These are phyloP conservation scores for Thalassiosira oceanica DNA, from an alignment of 352 stramenopile species.

Conservation along the genomic window DNA sequence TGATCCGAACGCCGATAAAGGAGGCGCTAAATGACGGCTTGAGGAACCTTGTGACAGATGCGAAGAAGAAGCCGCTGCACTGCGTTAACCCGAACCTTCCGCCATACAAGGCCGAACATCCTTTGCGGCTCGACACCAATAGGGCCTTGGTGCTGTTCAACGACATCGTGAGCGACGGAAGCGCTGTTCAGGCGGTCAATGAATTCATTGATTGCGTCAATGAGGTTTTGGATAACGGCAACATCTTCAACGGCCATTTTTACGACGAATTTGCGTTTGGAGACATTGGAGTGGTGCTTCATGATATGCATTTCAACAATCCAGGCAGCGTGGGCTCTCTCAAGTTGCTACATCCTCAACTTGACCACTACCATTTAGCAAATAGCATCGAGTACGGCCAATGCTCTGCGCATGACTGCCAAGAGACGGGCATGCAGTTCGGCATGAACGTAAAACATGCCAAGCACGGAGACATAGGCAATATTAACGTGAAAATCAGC, in stretches of 20 bases:
- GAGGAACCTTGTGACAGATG: conserved; percentile 31
- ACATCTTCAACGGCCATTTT: conserved; percentile 22
- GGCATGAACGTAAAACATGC: conserved; percentile 40
- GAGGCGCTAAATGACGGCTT: conserved; percentile 30
- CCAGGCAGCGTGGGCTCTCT: conserved; percentile 35
- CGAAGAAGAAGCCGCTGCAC: conserved; percentile 46
- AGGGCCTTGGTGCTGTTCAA: conserved; percentile 39
- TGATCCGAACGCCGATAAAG: conserved; percentile 29
- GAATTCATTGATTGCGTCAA: conserved; percentile 40
- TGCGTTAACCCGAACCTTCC: conserved; percentile 43
- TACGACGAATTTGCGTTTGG: conserved; percentile 39
- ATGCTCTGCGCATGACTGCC: conserved; percentile 19
- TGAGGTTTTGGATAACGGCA: conserved; percentile 7
- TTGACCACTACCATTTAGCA: conserved; percentile 50
- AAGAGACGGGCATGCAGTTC: conserved; percentile 30
- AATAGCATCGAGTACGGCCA: conserved; percentile 43
- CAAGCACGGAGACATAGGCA: conserved; percentile 28
- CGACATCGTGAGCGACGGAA: conserved; percentile 25
- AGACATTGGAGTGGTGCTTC: conserved; percentile 24
- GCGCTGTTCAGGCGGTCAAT: conserved; percentile 25
- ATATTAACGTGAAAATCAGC: conserved; percentile 25
- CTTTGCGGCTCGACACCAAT: conserved; percentile 35
- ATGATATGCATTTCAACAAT: conserved; percentile 38
- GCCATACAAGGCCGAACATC: conserved; percentile 20
- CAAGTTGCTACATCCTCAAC: conserved; percentile 36